These are phyloP conservation scores for Lasiodiplodia theobromae DNA, from an alignment of 2,329 filamentous ascomycete genomes.

Conservation along the genomic window DNA sequence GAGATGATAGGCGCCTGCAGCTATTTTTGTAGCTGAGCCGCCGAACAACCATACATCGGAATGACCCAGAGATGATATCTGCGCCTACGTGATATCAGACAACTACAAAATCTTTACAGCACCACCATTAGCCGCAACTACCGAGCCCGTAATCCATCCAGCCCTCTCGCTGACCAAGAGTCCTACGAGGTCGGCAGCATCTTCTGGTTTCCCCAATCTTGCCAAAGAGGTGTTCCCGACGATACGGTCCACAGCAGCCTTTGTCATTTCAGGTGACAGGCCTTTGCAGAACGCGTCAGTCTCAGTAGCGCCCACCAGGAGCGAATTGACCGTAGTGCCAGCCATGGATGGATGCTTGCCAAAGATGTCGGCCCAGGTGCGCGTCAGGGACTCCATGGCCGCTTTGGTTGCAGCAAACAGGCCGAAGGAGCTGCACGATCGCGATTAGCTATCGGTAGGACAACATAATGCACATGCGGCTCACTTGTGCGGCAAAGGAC, in stretches of 20 bases:
- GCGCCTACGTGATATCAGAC: too few relatives aligned
- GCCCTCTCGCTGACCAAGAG: constrained; percentile 45
- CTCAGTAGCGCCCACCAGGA: constrained; percentile 41
- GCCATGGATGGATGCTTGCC: constrained; percentile 27
- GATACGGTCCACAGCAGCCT: not conserved
- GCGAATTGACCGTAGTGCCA: constrained; percentile 41
- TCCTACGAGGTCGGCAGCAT: constrained; percentile 75
- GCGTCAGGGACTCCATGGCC: constrained; percentile 36
- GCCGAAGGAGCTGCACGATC: constrained; percentile 1
- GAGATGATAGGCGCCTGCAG: too few relatives aligned
- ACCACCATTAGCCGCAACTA: constrained; percentile 45
- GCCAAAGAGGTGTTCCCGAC: constrained; percentile 33
- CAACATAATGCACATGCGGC: constrained; percentile 30
- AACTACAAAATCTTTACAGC: constrained; percentile 36
- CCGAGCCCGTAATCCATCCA: constrained; percentile 47
- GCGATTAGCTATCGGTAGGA: not conserved
- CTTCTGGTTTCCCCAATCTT: constrained; percentile 40
- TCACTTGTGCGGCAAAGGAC: constrained; percentile 29
- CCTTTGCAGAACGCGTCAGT: constrained; percentile 34
- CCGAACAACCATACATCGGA: too few relatives aligned
- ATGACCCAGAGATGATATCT: too few relatives aligned
- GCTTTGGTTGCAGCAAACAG: constrained; percentile 34
- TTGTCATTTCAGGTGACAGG: not conserved
- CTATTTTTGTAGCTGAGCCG: too few relatives aligned
- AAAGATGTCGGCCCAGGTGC: constrained; percentile 39